A percentile compares a stretch with the other conserved stretches of the same genome.
phyloP scores from a whole-genome alignment of 176 grass and related monocot genomes.

The Phragmites australis region DNA sequence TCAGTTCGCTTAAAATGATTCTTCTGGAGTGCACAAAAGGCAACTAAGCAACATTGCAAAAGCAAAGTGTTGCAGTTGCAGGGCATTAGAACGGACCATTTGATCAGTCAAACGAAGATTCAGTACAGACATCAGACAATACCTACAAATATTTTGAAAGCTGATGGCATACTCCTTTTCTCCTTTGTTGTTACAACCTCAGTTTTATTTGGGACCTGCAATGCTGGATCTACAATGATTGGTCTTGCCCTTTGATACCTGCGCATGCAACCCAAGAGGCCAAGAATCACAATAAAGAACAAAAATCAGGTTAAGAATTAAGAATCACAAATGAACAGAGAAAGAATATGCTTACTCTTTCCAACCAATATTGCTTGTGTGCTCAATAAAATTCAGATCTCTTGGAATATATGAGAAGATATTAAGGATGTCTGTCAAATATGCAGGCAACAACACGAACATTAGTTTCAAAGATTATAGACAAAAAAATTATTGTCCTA shows the following conservation, averaged over 20 bases:
- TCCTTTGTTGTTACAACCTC: slow-evolving; percentile 88
- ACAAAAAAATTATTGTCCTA: neutral
- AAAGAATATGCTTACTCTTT: slow-evolving; percentile 71
- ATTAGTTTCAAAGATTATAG: neutral
- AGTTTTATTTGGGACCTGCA: slow-evolving; percentile 74
- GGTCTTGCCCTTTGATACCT: slow-evolving; percentile 89
- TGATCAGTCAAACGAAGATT: neutral
- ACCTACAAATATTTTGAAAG: slow-evolving; percentile 99
- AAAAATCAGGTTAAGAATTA: slow-evolving; percentile 32
- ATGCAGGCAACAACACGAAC: slow-evolving; percentile 22
- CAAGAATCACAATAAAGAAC: slow-evolving; percentile 34
- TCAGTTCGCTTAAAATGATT: slow-evolving; percentile 7
- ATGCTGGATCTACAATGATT: slow-evolving; percentile 91
- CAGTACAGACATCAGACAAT: slow-evolving; percentile 39
- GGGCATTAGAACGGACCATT: neutral
- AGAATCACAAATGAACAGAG: neutral
- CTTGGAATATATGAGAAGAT: slow-evolving; percentile 89
- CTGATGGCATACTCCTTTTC: slow-evolving; percentile 92
- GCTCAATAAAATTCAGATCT: slow-evolving; percentile 91
- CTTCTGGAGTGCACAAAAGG: slow-evolving; percentile 7
- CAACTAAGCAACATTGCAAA: neutral
- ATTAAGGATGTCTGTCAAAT: slow-evolving; percentile 88
- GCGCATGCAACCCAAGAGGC: slow-evolving; percentile 45
- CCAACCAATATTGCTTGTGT: slow-evolving; percentile 97
- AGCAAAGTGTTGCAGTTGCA: neutral